Percentiles rank a stretch among this genome's conserved stretches.
Evolutionary conservation across 331 rosid genomes (phyloP).

Genomic region (Stylosanthes scabra): DNA sequence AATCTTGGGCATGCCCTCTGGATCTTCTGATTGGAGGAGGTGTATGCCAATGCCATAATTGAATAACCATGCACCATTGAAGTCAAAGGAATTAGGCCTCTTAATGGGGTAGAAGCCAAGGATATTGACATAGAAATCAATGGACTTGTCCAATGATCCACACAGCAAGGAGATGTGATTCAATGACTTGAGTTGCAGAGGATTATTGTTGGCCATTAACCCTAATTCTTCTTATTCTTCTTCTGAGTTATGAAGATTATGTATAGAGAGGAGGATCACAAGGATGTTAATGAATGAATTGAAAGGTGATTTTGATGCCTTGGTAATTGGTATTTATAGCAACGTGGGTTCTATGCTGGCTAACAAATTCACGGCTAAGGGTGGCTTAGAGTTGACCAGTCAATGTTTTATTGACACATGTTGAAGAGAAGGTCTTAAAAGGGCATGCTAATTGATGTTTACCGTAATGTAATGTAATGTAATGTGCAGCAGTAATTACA

Average conservation of each 20-base stretch:
- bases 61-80: slow-evolving; percentile 57
- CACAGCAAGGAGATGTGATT: slow-evolving; percentile 72
- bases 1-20: slow-evolving; percentile 45
- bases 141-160: slow-evolving; percentile 64
- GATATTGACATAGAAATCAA: slow-evolving; percentile 61
- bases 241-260: slow-evolving; percentile 14
- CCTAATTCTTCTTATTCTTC: not conserved
- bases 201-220: slow-evolving; percentile 46
- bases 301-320: too few relatives aligned
- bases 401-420: too few relatives aligned
- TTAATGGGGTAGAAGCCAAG: slow-evolving; percentile 67
- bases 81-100: slow-evolving; percentile 48
- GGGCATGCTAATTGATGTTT: too few relatives aligned
- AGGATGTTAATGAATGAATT: too few relatives aligned
- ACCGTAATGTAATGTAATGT: too few relatives aligned
- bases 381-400: too few relatives aligned
- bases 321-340: too few relatives aligned
- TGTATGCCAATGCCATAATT: slow-evolving; percentile 64
- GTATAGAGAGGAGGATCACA: not conserved
- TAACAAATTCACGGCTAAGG: too few relatives aligned
- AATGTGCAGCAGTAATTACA: too few relatives aligned
- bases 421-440: too few relatives aligned
- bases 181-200: slow-evolving; percentile 70
- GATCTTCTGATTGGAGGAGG: slow-evolving; percentile 59
- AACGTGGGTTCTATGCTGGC: too few relatives aligned